These are phyloP conservation scores for Dunaliella primolecta DNA, from an alignment of 139 green algal genomes.

Conservation along the genomic window DNA sequence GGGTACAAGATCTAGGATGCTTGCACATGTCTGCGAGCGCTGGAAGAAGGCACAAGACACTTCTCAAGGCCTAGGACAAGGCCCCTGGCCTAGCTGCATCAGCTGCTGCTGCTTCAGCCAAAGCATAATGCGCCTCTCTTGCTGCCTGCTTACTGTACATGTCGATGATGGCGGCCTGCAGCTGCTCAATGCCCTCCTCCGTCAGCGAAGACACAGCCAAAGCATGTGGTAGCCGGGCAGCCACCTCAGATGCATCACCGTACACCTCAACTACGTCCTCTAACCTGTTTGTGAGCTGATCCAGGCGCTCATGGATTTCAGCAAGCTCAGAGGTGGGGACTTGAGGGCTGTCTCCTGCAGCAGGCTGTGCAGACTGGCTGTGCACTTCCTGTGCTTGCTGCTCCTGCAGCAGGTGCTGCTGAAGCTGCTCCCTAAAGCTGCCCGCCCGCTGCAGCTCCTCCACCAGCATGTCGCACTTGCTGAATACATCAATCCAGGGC, in stretches of 20 bases:
- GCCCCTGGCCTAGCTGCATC: too few species aligned
- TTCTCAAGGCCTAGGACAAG: too few species aligned
- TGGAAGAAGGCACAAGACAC: too few species aligned
- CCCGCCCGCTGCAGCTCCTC: slow-evolving; percentile 31
- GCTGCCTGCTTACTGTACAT: slow-evolving; percentile 44
- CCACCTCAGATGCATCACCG: slow-evolving; percentile 28
- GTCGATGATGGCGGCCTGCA: slow-evolving; percentile 59
- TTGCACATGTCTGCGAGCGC: too few species aligned
- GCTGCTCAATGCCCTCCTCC: slow-evolving; percentile 55
- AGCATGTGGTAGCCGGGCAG: slow-evolving; percentile 46
- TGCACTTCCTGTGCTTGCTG: neutral
- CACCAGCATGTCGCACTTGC: slow-evolving; percentile 86
- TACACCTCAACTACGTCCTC: neutral
- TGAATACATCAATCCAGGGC: slow-evolving; percentile 91
- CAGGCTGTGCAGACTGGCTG: neutral
- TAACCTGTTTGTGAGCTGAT: neutral
- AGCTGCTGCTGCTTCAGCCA: too few species aligned
- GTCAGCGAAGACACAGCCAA: slow-evolving; percentile 66
- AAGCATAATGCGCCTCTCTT: neutral
- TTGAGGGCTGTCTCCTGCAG: neutral
- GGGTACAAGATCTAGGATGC: too few species aligned
- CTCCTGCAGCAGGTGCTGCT: neutral
- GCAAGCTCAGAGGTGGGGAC: neutral
- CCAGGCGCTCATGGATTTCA: neutral
- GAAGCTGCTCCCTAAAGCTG: neutral